These are phyloP conservation scores for Lantana camara DNA, from an alignment of 257 asterid species.

Conservation along the genomic window DNA sequence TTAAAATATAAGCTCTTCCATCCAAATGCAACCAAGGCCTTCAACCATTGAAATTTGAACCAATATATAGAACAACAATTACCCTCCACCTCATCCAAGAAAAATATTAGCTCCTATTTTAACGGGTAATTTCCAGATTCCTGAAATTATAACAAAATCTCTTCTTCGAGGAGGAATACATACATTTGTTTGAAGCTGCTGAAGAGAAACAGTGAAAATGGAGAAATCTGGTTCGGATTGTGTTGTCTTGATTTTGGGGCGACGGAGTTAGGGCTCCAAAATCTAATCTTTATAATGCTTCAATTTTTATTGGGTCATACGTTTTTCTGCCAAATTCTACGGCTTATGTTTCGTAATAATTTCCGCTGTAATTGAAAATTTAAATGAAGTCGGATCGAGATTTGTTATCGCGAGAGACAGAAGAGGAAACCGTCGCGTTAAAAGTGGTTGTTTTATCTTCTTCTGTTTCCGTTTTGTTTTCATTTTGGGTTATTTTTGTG, in stretches of 20 bases:
- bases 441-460: conserved; percentile 19
- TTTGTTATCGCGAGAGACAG: conserved; percentile 36
- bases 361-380: conserved; percentile 3
- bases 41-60: too few species aligned
- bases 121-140: not conserved
- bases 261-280: conserved; percentile 37
- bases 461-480: not conserved
- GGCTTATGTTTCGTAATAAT: not conserved
- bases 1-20: too few species aligned
- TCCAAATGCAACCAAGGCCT: not conserved
- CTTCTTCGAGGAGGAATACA: conserved; percentile 11
- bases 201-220: not conserved
- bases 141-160: conserved; percentile 7
- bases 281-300: conserved; percentile 15
- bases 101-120: conserved; percentile 22
- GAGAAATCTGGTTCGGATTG: not conserved
- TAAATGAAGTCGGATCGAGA: not conserved
- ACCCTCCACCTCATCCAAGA: conserved; percentile 27
- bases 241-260: conserved; percentile 40
- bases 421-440: conserved; percentile 45
- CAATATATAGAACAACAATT: too few species aligned
- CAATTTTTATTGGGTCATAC: conserved; percentile 26
- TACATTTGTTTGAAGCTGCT: conserved; percentile 20
- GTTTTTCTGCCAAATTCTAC: conserved; percentile 39
- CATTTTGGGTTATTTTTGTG: not conserved